Conservation (phyloP, 352 stramenopile species). For the Phytopythium aichiense region DNA sequence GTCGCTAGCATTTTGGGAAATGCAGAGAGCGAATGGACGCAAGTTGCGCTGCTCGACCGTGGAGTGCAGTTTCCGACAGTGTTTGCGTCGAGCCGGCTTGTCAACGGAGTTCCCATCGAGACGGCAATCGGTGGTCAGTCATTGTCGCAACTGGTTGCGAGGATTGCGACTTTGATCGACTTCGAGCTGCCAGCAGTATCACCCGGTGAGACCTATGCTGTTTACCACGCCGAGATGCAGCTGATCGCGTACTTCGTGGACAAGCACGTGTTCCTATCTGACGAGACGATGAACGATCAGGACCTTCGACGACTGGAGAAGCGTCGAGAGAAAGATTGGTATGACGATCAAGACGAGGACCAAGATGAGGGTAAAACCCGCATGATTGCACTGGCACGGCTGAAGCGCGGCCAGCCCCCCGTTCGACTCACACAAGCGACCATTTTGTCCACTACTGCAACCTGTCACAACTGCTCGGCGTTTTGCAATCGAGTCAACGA, state of each 20-base stretch:
- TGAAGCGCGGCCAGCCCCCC: background rate
- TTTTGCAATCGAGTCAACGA: background rate
- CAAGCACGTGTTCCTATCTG: slow-evolving; percentile 10
- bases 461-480: background rate
- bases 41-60: background rate
- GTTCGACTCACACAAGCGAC: background rate
- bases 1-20: background rate
- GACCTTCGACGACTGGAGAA: background rate
- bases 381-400: background rate
- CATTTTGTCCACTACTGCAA: background rate
- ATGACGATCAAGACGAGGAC: background rate
- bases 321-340: background rate
- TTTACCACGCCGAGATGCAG: slow-evolving; percentile 3
- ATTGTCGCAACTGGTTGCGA: background rate
- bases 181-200: background rate
- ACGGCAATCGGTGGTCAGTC: background rate
- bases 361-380: too few species aligned
- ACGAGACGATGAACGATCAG: background rate
- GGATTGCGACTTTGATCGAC: background rate
- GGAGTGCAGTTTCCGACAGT: background rate
- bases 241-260: slow-evolving; percentile 12
- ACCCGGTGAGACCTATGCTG: too few species aligned
- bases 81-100: background rate
- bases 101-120: background rate
- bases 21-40: background rate